Evolutionary conservation across 352 stramenopile species (phyloP), one percentile per base, ranked within the genome.

Genomic region (Globisporangium spinosum): DNA sequence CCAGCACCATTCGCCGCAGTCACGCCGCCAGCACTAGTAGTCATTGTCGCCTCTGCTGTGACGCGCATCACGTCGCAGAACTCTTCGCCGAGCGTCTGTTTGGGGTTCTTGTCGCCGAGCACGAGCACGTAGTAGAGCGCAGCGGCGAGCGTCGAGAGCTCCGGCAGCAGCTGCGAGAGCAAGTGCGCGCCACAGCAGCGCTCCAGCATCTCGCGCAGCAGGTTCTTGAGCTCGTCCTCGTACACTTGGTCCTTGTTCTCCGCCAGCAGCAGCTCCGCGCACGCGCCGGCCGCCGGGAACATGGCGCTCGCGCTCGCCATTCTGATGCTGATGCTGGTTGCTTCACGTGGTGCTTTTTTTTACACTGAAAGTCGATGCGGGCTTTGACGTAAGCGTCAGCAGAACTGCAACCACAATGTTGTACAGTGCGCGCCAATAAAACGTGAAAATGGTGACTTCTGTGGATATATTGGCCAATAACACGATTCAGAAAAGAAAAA

Each of bases 81-180:
- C 58, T 96, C 89, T 66, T 96, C 89, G 9, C 89, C 89, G n/a
- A 96, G 77, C 43, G 87, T 94, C 64, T 96, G 89, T 62, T 87
- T 77, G 40, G 87, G 83, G 57, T 80, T 80, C 59, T 76, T 76
- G 55, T 69, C 60, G 5, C 83, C 78, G 17, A 95, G 74, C 56
- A 77, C 81, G 32, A 91, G 71, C 67, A 79, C 54, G 59, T 85
- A 82, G 35, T 95, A 95, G 56, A 95, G 80, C 69, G 89, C 58
- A 43, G 82, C 77, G 15, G 87, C 89, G 25, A 84, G 62, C 62
- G 77, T 77, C 57, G 80, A 72, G 59, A 95, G 71, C 68, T 95
- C 87, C 4, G 87, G 87, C 61, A 93, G 77, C 63, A 93, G 35
- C 58, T 95, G 87, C 68, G 85, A 93, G n/a, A 93, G 73, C 62